phyloP scores from a whole-genome alignment of 2,329 filamentous ascomycete species.

The Trichoderma afroharzianum region DNA sequence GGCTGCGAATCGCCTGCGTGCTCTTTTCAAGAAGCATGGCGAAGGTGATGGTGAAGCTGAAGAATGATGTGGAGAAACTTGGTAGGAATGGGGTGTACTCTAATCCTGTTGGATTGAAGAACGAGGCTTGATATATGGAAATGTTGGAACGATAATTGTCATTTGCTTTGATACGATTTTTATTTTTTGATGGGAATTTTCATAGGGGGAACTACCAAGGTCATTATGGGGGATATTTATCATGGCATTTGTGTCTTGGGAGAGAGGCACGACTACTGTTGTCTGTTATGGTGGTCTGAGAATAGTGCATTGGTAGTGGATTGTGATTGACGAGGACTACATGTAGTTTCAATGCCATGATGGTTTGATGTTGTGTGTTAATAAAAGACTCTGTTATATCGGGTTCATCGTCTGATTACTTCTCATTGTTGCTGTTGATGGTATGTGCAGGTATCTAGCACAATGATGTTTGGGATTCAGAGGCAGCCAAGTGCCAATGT shows the following conservation, averaged over 20 bases:
- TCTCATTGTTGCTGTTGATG: too few relatives aligned
- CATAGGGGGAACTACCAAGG: neutral
- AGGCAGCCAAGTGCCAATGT: neutral
- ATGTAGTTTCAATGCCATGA: neutral
- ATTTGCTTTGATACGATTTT: neutral
- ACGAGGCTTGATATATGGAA: conserved; percentile 1
- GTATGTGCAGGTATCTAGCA: too few relatives aligned
- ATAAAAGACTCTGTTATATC: neutral
- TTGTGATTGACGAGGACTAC: neutral
- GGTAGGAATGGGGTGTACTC: neutral
- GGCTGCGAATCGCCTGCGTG: neutral
- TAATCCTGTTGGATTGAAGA: conserved; percentile 13
- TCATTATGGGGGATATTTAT: neutral
- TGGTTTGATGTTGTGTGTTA: neutral
- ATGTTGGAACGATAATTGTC: neutral
- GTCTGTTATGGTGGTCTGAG: neutral
- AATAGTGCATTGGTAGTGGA: neutral
- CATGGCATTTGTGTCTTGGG: neutral
- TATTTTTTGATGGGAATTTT: conserved; percentile 3
- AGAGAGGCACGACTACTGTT: neutral
- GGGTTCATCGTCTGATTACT: neutral
- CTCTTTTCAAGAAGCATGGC: neutral
- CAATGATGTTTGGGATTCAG: too few relatives aligned
- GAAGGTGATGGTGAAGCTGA: neutral
- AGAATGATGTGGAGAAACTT: neutral